phyloP scores from a whole-genome alignment of 441 rosid species.

The Euphorbia celastroides region DNA sequence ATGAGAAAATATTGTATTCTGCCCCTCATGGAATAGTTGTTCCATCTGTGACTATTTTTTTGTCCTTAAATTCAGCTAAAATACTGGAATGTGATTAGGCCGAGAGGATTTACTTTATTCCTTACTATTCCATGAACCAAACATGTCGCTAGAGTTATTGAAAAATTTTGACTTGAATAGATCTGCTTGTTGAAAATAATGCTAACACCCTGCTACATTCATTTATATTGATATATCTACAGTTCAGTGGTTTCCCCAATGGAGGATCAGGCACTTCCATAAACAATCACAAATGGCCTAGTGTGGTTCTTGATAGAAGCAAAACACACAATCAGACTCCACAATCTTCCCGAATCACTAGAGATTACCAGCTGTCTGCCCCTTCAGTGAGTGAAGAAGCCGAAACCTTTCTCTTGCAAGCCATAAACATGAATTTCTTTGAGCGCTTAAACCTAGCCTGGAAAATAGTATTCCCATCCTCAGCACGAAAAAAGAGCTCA shows the following conservation, averaged over 20 bases:
- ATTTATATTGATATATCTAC: constrained; percentile 36
- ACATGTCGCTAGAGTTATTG: too few relatives aligned
- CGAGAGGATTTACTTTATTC: too few relatives aligned
- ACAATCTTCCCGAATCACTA: constrained; percentile 38
- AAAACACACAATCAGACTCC: constrained; percentile 27
- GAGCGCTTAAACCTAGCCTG: constrained; percentile 87
- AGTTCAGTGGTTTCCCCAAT: constrained; percentile 38
- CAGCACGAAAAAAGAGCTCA: constrained; percentile 61
- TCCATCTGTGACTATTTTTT: too few relatives aligned
- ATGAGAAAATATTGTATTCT: too few relatives aligned
- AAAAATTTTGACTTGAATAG: neutral
- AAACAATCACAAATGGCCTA: constrained; percentile 36
- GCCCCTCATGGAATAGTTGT: too few relatives aligned
- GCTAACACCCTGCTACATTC: constrained; percentile 3
- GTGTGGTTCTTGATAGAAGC: constrained; percentile 26
- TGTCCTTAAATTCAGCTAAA: too few relatives aligned
- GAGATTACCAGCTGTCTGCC: constrained; percentile 53
- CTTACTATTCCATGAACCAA: too few relatives aligned
- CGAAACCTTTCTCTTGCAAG: constrained; percentile 66
- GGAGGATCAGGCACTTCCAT: constrained; percentile 33
- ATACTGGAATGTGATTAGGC: too few relatives aligned
- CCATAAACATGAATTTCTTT: constrained; percentile 76
- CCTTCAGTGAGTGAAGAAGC: constrained; percentile 54
- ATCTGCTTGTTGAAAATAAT: neutral
- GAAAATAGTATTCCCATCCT: constrained; percentile 90